phyloP scores from a whole-genome alignment of 768 basidiomycete genomes.

The Tulasnella sp. region DNA sequence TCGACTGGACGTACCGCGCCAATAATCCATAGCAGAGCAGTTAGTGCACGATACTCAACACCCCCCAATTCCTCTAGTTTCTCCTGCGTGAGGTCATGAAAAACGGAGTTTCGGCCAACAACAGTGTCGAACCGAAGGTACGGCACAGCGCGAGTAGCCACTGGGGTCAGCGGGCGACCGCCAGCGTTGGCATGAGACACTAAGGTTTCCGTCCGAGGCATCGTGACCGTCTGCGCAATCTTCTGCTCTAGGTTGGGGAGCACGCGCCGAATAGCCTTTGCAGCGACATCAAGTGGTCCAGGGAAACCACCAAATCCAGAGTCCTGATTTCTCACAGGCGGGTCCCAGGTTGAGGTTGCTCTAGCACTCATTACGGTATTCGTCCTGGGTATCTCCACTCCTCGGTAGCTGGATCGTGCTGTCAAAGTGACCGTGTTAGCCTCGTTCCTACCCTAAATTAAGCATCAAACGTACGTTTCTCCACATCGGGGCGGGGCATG shows the following conservation, averaged over 20 bases:
- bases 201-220: slow-evolving; percentile 53
- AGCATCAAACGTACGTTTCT: too few relatives aligned
- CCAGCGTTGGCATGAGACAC: slow-evolving; percentile 21
- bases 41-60: slow-evolving; percentile 80
- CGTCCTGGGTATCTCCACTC: not conserved
- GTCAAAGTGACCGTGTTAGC: too few relatives aligned
- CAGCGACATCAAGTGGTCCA: slow-evolving; percentile 29
- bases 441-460: too few relatives aligned
- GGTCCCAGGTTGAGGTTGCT: slow-evolving; percentile 54
- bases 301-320: slow-evolving; percentile 30
- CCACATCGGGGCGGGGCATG: too few relatives aligned
- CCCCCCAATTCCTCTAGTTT: slow-evolving; percentile 88
- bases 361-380: slow-evolving; percentile 37
- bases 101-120: slow-evolving; percentile 24
- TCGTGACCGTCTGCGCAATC: slow-evolving; percentile 58
- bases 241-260: slow-evolving; percentile 52
- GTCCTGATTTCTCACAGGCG: slow-evolving; percentile 30
- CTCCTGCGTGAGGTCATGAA: slow-evolving; percentile 49
- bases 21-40: slow-evolving; percentile 71
- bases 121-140: slow-evolving; percentile 77
- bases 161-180: slow-evolving; percentile 26
- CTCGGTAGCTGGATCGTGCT: not conserved
- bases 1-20: slow-evolving; percentile 40
- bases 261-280: slow-evolving; percentile 36
- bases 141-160: slow-evolving; percentile 39